A percentile compares a stretch with the other conserved stretches of the same genome.
Conservation (phyloP, 2,329 filamentous ascomycete genomes). For the Helminthosporium solani region DNA sequence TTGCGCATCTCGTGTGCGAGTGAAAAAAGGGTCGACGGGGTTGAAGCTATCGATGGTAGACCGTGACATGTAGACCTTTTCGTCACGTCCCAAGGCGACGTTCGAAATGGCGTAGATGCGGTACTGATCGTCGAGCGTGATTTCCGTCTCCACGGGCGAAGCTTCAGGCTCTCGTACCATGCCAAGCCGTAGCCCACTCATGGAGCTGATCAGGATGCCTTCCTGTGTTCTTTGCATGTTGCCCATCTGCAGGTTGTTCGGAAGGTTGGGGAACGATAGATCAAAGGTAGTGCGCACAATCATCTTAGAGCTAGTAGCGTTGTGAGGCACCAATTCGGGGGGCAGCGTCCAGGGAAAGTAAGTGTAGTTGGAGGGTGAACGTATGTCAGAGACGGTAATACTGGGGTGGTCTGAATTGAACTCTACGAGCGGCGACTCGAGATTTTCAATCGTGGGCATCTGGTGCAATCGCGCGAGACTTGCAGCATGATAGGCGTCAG, state of each 20-base stretch:
- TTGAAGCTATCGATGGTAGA: constrained; percentile 68
- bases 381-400: constrained; percentile 55
- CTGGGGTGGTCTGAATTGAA: constrained; percentile 57
- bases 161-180: constrained; percentile 64
- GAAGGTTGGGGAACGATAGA: constrained; percentile 62
- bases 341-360: constrained; percentile 95
- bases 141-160: constrained; percentile 40
- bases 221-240: constrained; percentile 59
- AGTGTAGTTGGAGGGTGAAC: constrained; percentile 72
- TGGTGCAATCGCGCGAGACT: constrained; percentile 79
- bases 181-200: constrained; percentile 63
- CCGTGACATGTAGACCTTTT: constrained; percentile 77
- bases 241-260: constrained; percentile 50
- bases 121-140: constrained; percentile 52
- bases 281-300: constrained; percentile 70
- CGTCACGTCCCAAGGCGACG: constrained; percentile 79
- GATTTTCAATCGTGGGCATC: constrained; percentile 60
- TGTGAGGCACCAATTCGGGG: constrained; percentile 66
- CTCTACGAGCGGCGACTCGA: constrained; percentile 58
- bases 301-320: constrained; percentile 76
- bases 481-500: constrained; percentile 85
- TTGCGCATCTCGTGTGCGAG: constrained; percentile 69
- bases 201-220: constrained; percentile 61
- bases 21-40: constrained; percentile 81
- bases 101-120: constrained; percentile 79